A percentile compares a stretch with the other conserved stretches of the same genome.
Evolutionary conservation across 1,284 basidiomycete genomes (phyloP).

Genomic region (Austroboletus niveus): DNA sequence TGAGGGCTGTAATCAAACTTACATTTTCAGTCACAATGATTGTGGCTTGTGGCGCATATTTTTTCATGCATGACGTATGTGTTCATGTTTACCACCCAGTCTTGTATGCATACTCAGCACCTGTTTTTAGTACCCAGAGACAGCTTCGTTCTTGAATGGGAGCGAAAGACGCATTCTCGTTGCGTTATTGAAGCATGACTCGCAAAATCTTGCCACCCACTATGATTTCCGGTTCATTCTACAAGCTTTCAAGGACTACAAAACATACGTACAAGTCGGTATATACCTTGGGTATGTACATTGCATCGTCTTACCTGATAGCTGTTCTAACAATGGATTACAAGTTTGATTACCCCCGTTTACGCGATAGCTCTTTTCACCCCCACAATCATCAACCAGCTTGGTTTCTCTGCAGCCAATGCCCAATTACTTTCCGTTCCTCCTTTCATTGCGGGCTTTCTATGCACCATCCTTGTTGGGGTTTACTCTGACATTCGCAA

Average conservation of each 20-base stretch:
- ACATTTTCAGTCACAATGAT: slow-evolving; percentile 34
- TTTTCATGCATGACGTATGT: slow-evolving; percentile 45
- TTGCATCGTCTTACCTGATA: background rate
- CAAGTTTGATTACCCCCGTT: slow-evolving; percentile 46
- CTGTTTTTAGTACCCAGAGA: slow-evolving; percentile 42
- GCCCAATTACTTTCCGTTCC: slow-evolving; percentile 61
- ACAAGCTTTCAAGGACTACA: slow-evolving; percentile 44
- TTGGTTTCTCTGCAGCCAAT: slow-evolving; percentile 53
- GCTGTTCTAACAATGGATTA: slow-evolving; percentile 7
- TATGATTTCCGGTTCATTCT: slow-evolving; percentile 39
- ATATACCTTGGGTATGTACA: slow-evolving; percentile 44
- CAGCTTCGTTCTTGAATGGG: slow-evolving; percentile 44
- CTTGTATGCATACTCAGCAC: background rate
- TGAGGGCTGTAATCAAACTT: background rate
- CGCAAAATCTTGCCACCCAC: slow-evolving; percentile 32
- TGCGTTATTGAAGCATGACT: slow-evolving; percentile 40
- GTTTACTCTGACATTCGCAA: slow-evolving; percentile 43
- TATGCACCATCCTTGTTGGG: slow-evolving; percentile 42
- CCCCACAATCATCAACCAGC: slow-evolving; percentile 52
- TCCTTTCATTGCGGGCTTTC: slow-evolving; percentile 45
- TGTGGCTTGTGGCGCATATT: slow-evolving; percentile 38
- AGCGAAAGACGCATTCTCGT: slow-evolving; percentile 36
- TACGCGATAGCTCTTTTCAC: slow-evolving; percentile 60
- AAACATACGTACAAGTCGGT: slow-evolving; percentile 42
- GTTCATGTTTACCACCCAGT: background rate